These are phyloP conservation scores for Akanthomyces dipterigenus DNA, from an alignment of 2,329 filamentous ascomycete species.

Conservation along the genomic window DNA sequence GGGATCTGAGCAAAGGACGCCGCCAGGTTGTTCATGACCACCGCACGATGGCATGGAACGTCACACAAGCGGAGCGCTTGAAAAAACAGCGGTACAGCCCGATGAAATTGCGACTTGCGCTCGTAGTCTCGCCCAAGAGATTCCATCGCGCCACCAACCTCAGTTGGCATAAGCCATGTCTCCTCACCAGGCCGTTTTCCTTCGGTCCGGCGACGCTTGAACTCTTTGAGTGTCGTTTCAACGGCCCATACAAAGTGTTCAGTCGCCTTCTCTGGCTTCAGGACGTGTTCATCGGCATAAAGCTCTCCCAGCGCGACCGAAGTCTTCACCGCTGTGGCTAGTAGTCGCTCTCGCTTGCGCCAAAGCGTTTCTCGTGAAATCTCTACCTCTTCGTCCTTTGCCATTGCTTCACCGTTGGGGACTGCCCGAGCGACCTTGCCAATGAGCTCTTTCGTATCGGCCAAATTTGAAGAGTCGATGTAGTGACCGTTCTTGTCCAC, in stretches of 20 bases:
- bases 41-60: slow-evolving; percentile 66
- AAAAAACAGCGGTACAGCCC: slow-evolving; percentile 79
- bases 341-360: slow-evolving; percentile 56
- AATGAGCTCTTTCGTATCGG: slow-evolving; percentile 2
- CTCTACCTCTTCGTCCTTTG: slow-evolving; percentile 13
- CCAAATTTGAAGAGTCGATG: slow-evolving; percentile 12
- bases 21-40: slow-evolving; percentile 82
- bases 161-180: slow-evolving; percentile 61
- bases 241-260: slow-evolving; percentile 71
- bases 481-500: slow-evolving; percentile 34
- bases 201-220: slow-evolving; percentile 57
- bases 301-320: slow-evolving; percentile 79
- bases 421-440: background rate
- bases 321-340: slow-evolving; percentile 68
- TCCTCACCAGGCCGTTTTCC: slow-evolving; percentile 65
- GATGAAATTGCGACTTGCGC: slow-evolving; percentile 64
- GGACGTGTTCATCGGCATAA: slow-evolving; percentile 69
- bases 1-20: slow-evolving; percentile 65
- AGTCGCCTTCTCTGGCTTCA: slow-evolving; percentile 67
- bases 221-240: slow-evolving; percentile 70
- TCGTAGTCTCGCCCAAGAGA: slow-evolving; percentile 73
- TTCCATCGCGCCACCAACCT: slow-evolving; percentile 70
- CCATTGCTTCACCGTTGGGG: background rate
- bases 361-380: slow-evolving; percentile 41
- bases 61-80: slow-evolving; percentile 68